Conservation (phyloP, 106 monocot genomes). For the Dendrobium huoshanense region DNA sequence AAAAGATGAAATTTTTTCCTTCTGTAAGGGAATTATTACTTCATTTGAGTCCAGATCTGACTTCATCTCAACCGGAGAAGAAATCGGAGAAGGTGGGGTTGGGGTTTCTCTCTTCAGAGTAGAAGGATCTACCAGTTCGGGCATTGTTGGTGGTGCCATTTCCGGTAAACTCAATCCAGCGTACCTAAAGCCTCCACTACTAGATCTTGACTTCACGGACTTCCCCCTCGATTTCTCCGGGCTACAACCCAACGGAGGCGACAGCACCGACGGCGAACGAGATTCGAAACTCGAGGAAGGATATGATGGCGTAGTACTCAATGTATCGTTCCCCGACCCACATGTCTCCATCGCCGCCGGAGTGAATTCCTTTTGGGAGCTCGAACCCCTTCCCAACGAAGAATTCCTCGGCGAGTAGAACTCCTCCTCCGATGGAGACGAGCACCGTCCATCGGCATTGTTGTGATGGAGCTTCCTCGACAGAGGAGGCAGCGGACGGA, state of each 20-base stretch:
- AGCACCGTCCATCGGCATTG: conserved; percentile 16
- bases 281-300: conserved; percentile 3
- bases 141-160: conserved; percentile 26
- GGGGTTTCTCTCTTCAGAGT: conserved; percentile 38
- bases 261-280: conserved; percentile 21
- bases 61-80: conserved; percentile 22
- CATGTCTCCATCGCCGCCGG: conserved; percentile 21
- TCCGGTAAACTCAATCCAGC: conserved; percentile 9
- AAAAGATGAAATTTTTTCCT: background rate
- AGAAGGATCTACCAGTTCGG: conserved; percentile 29
- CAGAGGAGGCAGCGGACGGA: conserved; percentile 41
- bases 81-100: conserved; percentile 27
- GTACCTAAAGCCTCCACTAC: background rate
- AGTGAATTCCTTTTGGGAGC: conserved; percentile 4
- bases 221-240: conserved; percentile 20
- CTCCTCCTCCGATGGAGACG: conserved; percentile 32
- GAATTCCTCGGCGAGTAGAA: conserved; percentile 50
- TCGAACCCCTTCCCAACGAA: conserved; percentile 12
- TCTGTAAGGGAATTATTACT: too few relatives aligned
- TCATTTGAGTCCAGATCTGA: background rate
- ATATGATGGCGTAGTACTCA: conserved; percentile 54
- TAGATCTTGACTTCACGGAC: conserved; percentile 24
- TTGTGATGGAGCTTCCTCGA: conserved; percentile 6
- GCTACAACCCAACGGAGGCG: conserved; percentile 21
- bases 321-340: conserved; percentile 19